Conservation (phyloP, 139 green algal genomes). For the Tetradesmus lagerheimii region DNA sequence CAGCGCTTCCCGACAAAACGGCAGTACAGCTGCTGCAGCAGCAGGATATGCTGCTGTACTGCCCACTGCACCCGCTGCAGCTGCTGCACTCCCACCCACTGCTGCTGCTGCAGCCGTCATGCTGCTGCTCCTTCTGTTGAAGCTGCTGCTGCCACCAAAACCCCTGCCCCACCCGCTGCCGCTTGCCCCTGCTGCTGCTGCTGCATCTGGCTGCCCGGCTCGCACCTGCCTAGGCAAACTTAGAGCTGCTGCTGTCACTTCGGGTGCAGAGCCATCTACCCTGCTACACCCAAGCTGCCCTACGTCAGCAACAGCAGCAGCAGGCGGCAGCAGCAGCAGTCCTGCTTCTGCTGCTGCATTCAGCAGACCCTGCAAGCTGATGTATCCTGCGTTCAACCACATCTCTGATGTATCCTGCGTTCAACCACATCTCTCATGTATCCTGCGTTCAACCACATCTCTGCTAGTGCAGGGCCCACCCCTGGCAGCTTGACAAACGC, state of each 20-base stretch:
- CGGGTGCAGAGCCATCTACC: not conserved
- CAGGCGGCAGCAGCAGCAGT: not conserved
- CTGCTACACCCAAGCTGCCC: not conserved
- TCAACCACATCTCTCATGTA: constrained; percentile 40
- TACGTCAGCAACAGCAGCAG: not conserved
- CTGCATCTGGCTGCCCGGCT: not conserved
- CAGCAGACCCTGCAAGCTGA: constrained; percentile 13
- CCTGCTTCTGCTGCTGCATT: not conserved
- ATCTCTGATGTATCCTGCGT: too few species aligned
- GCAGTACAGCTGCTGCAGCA: constrained; percentile 19
- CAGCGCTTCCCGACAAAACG: constrained; percentile 38
- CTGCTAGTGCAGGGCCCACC: constrained; percentile 43
- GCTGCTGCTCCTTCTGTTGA: not conserved
- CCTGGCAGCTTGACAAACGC: constrained; percentile 40
- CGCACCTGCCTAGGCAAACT: not conserved
- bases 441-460: constrained; percentile 35
- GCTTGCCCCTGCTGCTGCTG: constrained; percentile 12
- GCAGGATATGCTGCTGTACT: not conserved
- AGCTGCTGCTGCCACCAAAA: not conserved
- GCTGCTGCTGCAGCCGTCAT: not conserved
- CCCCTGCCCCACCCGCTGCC: not conserved
- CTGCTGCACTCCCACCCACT: not conserved
- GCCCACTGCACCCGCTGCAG: not conserved
- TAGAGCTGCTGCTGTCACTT: not conserved
- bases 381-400: constrained; percentile 41